These are phyloP conservation scores for Cutaneotrichosporon spelunceum DNA, from an alignment of 1,284 basidiomycete genomes.

Conservation along the genomic window DNA sequence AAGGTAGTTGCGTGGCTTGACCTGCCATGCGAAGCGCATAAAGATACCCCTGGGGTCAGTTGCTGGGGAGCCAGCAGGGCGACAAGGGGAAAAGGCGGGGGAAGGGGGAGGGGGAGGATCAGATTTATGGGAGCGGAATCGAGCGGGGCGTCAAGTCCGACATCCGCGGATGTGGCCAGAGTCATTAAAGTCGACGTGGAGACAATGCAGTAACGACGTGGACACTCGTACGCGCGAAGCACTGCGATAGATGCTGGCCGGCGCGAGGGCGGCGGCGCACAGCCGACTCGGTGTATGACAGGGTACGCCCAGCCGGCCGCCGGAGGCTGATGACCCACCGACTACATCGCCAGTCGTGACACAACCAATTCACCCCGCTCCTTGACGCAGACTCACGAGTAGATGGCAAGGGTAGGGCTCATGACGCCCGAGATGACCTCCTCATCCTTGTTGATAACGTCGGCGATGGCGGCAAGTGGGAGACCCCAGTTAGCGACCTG, in stretches of 20 bases:
- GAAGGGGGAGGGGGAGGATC: background rate
- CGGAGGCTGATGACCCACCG: too few species aligned
- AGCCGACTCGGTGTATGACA: too few species aligned
- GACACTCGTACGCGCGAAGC: too few species aligned
- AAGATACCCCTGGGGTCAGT: constrained; percentile 68
- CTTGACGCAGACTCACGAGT: constrained; percentile 68
- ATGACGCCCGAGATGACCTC: constrained; percentile 90
- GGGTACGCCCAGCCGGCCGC: too few species aligned
- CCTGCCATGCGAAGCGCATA: constrained; percentile 95
- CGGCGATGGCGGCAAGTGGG: constrained; percentile 82
- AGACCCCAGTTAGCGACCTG: constrained; percentile 97
- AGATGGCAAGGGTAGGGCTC: constrained; percentile 80
- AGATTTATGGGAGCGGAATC: too few species aligned
- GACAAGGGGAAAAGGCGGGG: background rate
- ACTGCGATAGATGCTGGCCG: background rate
- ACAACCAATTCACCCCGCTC: too few species aligned
- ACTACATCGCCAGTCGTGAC: too few species aligned
- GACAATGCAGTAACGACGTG: too few species aligned
- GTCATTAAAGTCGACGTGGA: too few species aligned
- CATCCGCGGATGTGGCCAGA: too few species aligned
- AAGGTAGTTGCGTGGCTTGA: constrained; percentile 90
- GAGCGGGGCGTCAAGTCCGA: too few species aligned
- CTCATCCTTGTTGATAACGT: constrained; percentile 80
- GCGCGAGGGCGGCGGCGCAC: background rate
- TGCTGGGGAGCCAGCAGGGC: background rate